These are phyloP conservation scores for Pterocarpus santalinus DNA, from an alignment of 306 rosid species.

Conservation along the genomic window DNA sequence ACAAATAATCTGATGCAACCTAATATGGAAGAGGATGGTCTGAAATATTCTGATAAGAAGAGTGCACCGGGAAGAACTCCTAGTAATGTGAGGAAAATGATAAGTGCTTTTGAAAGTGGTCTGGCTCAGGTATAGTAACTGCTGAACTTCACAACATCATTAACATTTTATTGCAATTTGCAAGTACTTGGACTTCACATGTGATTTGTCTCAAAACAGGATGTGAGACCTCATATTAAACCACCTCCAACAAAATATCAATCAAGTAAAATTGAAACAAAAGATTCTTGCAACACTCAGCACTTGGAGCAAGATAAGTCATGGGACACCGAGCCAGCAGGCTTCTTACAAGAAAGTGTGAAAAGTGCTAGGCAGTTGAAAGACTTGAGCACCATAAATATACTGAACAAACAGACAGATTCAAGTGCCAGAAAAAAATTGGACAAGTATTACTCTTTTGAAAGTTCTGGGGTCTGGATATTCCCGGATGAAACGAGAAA, in stretches of 20 bases:
- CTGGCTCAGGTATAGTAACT: slow-evolving; percentile 68
- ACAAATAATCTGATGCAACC: slow-evolving; percentile 36
- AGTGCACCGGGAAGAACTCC: slow-evolving; percentile 49
- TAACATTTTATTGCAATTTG: slow-evolving; percentile 3
- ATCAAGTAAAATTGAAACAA: slow-evolving; percentile 41
- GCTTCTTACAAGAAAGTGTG: slow-evolving; percentile 29
- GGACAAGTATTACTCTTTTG: slow-evolving; percentile 43
- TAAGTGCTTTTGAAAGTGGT: slow-evolving; percentile 78
- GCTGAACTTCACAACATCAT: slow-evolving; percentile 32
- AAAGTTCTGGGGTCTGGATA: slow-evolving; percentile 64
- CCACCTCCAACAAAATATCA: slow-evolving; percentile 55
- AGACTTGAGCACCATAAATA: slow-evolving; percentile 44
- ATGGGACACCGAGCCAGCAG: slow-evolving; percentile 26
- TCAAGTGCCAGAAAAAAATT: slow-evolving; percentile 39
- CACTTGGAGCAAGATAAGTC: slow-evolving; percentile 41
- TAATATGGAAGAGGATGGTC: slow-evolving; percentile 33
- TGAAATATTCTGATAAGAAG: slow-evolving; percentile 41
- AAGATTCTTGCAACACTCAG: slow-evolving; percentile 38
- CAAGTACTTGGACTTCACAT: slow-evolving; percentile 41
- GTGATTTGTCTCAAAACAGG: slow-evolving; percentile 59
- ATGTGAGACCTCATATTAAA: slow-evolving; percentile 61
- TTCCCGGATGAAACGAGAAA: slow-evolving; percentile 60
- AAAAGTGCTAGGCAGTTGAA: slow-evolving; percentile 28
- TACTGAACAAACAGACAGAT: slow-evolving; percentile 35
- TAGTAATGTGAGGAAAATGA: slow-evolving; percentile 73